Conservation (phyloP, 371 early-diverging fungal genomes). For the Syncephalastrum racemosum region DNA sequence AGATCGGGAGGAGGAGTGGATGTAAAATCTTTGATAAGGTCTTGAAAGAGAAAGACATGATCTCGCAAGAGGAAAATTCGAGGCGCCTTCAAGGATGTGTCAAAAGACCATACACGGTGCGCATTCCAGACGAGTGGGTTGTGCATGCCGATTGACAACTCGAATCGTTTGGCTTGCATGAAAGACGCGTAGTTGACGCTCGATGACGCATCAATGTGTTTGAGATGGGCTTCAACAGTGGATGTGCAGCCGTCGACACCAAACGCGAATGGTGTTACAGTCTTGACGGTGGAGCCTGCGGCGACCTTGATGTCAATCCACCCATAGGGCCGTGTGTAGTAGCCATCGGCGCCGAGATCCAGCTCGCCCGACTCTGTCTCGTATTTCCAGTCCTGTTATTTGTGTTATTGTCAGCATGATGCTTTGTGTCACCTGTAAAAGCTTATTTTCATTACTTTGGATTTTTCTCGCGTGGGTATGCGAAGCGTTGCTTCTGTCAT, state of each 20-base stretch:
- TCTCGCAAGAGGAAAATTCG: slow-evolving; percentile 73
- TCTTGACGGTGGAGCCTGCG: slow-evolving; percentile 52
- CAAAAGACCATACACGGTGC: slow-evolving; percentile 66
- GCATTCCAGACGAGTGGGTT: slow-evolving; percentile 83
- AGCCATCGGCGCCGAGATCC: slow-evolving; percentile 44
- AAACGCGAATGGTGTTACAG: slow-evolving; percentile 63
- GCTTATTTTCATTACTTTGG: slow-evolving; percentile 56
- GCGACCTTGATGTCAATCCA: slow-evolving; percentile 76
- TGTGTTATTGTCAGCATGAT: neutral
- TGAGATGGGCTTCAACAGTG: slow-evolving; percentile 49
- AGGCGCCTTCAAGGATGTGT: slow-evolving; percentile 39
- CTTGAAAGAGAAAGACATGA: slow-evolving; percentile 79
- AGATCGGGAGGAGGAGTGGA: slow-evolving; percentile 55
- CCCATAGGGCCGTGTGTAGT: slow-evolving; percentile 66
- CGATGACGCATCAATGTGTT: slow-evolving; percentile 54
- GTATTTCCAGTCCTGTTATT: slow-evolving; percentile 72
- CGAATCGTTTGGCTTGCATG: slow-evolving; percentile 48
- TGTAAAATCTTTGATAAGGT: slow-evolving; percentile 76
- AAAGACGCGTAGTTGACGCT: slow-evolving; percentile 76
- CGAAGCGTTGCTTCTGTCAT: slow-evolving; percentile 60
- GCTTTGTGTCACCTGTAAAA: neutral
- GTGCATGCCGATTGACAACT: slow-evolving; percentile 61
- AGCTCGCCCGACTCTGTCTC: slow-evolving; percentile 29
- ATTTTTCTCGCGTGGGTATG: slow-evolving; percentile 74
- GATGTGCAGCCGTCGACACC: slow-evolving; percentile 57